phyloP scores from a whole-genome alignment of 345 rosid genomes.

The Zanthoxylum bungeanum region DNA sequence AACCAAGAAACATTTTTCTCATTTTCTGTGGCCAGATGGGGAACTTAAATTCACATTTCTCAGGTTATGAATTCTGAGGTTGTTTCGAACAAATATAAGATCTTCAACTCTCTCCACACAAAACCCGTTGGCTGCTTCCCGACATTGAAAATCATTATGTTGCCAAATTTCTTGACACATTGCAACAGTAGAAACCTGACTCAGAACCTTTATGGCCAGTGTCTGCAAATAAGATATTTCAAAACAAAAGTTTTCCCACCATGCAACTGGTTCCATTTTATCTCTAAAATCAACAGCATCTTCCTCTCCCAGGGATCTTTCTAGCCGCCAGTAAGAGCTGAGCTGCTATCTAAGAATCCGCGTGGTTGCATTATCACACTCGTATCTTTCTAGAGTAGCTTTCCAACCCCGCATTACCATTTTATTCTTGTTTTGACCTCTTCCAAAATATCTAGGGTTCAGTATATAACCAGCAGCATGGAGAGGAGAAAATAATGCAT shows the following conservation, averaged over 20 bases:
- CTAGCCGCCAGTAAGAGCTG: constrained; percentile 40
- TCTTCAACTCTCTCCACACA: constrained; percentile 29
- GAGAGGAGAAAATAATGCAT: constrained; percentile 45
- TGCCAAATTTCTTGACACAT: constrained; percentile 31
- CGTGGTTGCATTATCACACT: constrained; percentile 33
- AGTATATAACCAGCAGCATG: constrained; percentile 48
- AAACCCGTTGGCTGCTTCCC: constrained; percentile 23
- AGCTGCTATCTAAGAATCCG: constrained; percentile 39
- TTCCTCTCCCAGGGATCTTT: constrained; percentile 47
- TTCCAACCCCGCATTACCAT: constrained; percentile 48
- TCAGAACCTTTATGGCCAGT: constrained; percentile 31
- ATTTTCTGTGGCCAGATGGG: constrained; percentile 17
- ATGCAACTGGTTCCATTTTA: constrained; percentile 44
- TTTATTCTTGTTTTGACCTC: constrained; percentile 41
- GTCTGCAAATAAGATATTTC: constrained; percentile 34
- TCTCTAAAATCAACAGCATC: constrained; percentile 46
- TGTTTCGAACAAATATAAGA: constrained; percentile 37
- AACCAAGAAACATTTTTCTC: constrained; percentile 14
- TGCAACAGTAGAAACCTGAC: constrained; percentile 34
- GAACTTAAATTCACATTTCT: constrained; percentile 18
- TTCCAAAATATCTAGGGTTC: constrained; percentile 42
- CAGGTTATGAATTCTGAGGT: constrained; percentile 36
- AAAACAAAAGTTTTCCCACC: constrained; percentile 53
- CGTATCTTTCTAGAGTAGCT: constrained; percentile 33
- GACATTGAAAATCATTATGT: constrained; percentile 20